Evolutionary conservation across 495 filamentous ascomycete genomes (phyloP), one percentile per base, ranked within the genome.

Genomic region (Hamigera avellanea): DNA sequence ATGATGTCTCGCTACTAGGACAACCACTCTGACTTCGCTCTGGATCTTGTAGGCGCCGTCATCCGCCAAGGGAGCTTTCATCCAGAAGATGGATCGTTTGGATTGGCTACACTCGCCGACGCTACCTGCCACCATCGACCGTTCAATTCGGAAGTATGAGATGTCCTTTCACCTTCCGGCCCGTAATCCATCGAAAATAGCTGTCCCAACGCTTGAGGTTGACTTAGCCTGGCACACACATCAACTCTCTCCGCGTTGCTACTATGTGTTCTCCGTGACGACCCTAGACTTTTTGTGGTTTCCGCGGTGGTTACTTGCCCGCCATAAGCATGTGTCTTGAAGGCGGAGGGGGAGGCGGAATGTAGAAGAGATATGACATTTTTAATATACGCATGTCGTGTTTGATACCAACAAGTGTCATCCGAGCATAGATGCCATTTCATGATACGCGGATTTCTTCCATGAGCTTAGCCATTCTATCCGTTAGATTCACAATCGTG

Each of bases 1-100:
- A 83, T 85, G 76, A 81, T 89, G 76, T 71, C 70, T 8, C 66
- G 73, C n/a, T 89, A 89, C 59, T 86, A 81, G 81, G 72, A 78
- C 26, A 93, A 89, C 42, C 67, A 66, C 16, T 73, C 73, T 5
- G 60, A 66, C 0, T 87, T 88, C 44, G 76, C 74, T 0, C 62
- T 88, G 10, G 82, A 89, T 49, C 76, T 94, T 2, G 61, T 76
- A 15, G 77, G 78, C 19, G 86, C 84, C 0, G 83, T 91, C 13
- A 72, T 88, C 45, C 71, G 86, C 0, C 86, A 94, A 48, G 72
- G 78, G 10, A 63, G 70, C 14, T 9, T 94, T 93, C 44, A 63
- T 86, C 26, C 71, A 81, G 19, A 93, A 93, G 58, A 93, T 93
- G 83, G 65, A 74, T 44, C 63, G 74, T 26, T 72, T 84, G 27